Evolutionary conservation across 306 rosid genomes (phyloP), one percentile per base, ranked within the genome.

Genomic region (Castanea mollissima): DNA sequence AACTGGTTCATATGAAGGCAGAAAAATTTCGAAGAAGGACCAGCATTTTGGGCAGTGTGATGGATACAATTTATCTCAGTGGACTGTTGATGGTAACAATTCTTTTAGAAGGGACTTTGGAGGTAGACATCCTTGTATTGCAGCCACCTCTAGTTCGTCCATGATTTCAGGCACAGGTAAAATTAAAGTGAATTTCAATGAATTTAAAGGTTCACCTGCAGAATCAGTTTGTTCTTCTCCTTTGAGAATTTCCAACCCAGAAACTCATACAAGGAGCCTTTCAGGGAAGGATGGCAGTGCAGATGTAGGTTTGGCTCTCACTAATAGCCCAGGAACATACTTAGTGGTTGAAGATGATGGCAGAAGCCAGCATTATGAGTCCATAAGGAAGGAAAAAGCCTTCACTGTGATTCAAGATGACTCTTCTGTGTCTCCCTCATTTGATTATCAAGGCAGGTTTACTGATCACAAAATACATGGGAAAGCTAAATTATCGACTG

Each of bases 151-250:
- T 69, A 89, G 98, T 78, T 93, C 99, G 63, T 96, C 97, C 57
- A 93, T 91, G 86, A 85, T 96, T 83, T 93, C 97, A 80, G 96
- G 97, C 64, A 90, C 96, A 31, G 97, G 88, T 69, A 96, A 87
- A 89, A 90, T 91, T 72, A 91, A 87, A 84, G 89, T 91, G 71
- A 89, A 86, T 81, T 90, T 93, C 81, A 96, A 88, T 56, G 98
- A 96, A 74, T 83, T 86, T 86, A 93, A 89, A 82, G 96, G 98
- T 62, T 96, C 99, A 0, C 99, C 99, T 0, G 99, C 92, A 69
- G 99, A 96, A 90, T 96, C 99, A 6, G 98, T 96, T 79, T 96
- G 97, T 69, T 96, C 99, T 20, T 96, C 98, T 21, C 99, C 99
- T 69, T 69, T 96, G 91, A 91, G 97, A 96, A 81, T 86, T 76